A percentile compares a stretch with the other conserved stretches of the same genome.
Evolutionary conservation across 2,329 filamentous ascomycete species (phyloP).

Genomic region (Ophidiomyces ophidiicola): DNA sequence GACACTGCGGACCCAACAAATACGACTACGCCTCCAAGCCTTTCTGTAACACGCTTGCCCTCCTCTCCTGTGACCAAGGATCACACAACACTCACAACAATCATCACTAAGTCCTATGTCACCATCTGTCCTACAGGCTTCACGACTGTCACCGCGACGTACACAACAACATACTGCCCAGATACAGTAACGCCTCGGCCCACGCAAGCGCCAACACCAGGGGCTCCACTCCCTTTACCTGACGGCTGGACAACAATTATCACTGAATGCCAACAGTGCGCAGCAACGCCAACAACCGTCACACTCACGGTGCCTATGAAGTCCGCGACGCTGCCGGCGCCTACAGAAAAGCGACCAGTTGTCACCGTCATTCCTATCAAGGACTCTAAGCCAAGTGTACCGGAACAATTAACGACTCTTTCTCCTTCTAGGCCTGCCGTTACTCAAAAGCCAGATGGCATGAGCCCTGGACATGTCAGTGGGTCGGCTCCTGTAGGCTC

Average conservation of each 20-base stretch:
- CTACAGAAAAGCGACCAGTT: slow-evolving; percentile 1
- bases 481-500: neutral
- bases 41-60: neutral
- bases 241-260: slow-evolving; percentile 32
- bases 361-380: neutral
- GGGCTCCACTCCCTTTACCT: slow-evolving; percentile 20
- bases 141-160: slow-evolving; percentile 30
- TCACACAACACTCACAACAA: slow-evolving; percentile 24
- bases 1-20: slow-evolving; percentile 5
- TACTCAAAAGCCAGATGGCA: neutral
- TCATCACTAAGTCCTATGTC: slow-evolving; percentile 31
- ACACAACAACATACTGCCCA: slow-evolving; percentile 30
- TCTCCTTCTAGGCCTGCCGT: neutral
- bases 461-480: neutral
- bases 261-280: slow-evolving; percentile 31
- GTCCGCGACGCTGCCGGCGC: neutral
- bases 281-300: slow-evolving; percentile 28
- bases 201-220: slow-evolving; percentile 19
- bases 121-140: slow-evolving; percentile 34
- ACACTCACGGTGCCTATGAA: slow-evolving; percentile 24
- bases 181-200: slow-evolving; percentile 22
- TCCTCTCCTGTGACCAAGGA: slow-evolving; percentile 12
- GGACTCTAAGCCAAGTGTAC: neutral
- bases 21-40: neutral
- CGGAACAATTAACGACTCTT: neutral